Conservation (phyloP, 345 rosid genomes). For the Eutrema japonicum region DNA sequence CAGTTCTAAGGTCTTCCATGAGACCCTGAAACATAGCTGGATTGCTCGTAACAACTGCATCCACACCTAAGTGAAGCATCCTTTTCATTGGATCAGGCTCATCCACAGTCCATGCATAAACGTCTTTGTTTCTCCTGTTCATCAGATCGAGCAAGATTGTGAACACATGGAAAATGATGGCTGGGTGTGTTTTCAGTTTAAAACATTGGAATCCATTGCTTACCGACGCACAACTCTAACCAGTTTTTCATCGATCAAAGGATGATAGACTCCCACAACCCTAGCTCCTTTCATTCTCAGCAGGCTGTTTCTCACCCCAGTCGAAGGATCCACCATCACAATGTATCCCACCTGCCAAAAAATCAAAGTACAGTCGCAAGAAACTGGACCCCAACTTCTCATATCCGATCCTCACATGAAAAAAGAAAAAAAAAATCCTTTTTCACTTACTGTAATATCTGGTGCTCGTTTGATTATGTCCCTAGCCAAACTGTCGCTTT, state of each 20-base stretch:
- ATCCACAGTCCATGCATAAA: constrained; percentile 91
- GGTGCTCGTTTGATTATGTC: constrained; percentile 68
- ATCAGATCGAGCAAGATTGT: constrained; percentile 15
- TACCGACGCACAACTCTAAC: constrained; percentile 68
- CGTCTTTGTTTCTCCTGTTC: constrained; percentile 72
- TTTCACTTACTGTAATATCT: constrained; percentile 55
- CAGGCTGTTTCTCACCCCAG: constrained; percentile 60
- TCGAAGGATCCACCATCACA: constrained; percentile 73
- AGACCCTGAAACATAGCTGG: constrained; percentile 64
- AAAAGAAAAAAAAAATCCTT: not conserved
- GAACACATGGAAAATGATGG: constrained; percentile 16
- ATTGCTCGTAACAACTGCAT: constrained; percentile 81
- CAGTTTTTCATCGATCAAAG: constrained; percentile 64
- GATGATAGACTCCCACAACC: constrained; percentile 84
- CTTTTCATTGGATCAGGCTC: constrained; percentile 70
- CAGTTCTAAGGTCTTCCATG: constrained; percentile 71
- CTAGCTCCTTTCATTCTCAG: constrained; percentile 79
- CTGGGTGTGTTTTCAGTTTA: not conserved
- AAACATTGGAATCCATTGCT: constrained; percentile 20
- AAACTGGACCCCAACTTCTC: not conserved
- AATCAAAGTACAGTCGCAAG: constrained; percentile 14
- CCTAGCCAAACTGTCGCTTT: constrained; percentile 79
- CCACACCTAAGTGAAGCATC: constrained; percentile 64
- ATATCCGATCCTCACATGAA: not conserved
- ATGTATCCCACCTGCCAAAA: constrained; percentile 86